Evolutionary conservation across 2,329 filamentous ascomycete species (phyloP).

Genomic region (Ilyonectria robusta): DNA sequence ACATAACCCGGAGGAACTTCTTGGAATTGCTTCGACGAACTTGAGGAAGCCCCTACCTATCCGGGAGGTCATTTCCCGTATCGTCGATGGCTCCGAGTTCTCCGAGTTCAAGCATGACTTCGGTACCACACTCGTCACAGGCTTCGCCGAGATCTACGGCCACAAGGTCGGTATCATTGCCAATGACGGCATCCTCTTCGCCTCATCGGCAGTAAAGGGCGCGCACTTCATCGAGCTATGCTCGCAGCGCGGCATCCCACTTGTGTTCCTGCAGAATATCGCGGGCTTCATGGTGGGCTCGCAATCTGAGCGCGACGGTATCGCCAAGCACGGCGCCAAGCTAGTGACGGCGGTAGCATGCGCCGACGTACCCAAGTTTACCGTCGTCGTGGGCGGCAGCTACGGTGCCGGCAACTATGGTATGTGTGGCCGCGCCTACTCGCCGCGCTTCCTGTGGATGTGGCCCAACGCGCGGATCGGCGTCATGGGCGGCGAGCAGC

Average conservation of each 20-base stretch:
- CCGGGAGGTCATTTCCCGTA: conserved; percentile 91
- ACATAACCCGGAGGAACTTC: conserved; percentile 83
- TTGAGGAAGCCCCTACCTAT: conserved; percentile 88
- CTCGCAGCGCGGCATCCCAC: conserved; percentile 87
- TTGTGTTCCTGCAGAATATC: conserved; percentile 97
- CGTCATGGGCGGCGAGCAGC: conserved; percentile 96
- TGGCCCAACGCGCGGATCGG: conserved; percentile 98
- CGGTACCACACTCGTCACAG: conserved; percentile 89
- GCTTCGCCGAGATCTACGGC: conserved; percentile 91
- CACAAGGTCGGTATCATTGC: conserved; percentile 93
- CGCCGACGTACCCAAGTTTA: conserved; percentile 96
- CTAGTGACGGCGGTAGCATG: conserved; percentile 95
- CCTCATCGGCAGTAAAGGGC: conserved; percentile 89
- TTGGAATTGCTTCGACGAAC: conserved; percentile 92
- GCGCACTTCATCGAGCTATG: conserved; percentile 98
- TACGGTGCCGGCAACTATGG: conserved; percentile 98
- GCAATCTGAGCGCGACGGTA: conserved; percentile 92
- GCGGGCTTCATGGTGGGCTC: conserved; percentile 98
- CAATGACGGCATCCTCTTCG: conserved; percentile 97
- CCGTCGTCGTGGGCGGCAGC: conserved; percentile 92
- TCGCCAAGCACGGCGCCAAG: conserved; percentile 98
- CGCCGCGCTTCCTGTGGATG: conserved; percentile 93
- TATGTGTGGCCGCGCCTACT: conserved; percentile 96
- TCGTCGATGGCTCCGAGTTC: conserved; percentile 92
- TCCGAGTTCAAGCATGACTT: conserved; percentile 96